Evolutionary conservation across 164 flowering plant genomes (phyloP).

Genomic region (Platanus orientalis): DNA sequence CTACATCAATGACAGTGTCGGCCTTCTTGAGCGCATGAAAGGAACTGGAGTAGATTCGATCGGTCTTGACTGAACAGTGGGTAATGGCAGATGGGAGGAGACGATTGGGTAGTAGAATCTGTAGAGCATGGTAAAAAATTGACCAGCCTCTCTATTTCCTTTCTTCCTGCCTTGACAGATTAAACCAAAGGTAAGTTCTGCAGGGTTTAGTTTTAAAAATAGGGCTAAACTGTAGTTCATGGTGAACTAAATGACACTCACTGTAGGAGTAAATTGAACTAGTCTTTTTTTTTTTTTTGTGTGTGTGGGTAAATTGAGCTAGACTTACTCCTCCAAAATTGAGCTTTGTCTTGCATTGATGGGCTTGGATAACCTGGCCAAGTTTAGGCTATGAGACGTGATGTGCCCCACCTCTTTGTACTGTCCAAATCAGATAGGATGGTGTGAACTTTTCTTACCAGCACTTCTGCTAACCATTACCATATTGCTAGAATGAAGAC

Average conservation of each 20-base stretch:
- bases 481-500: neutral
- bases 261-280: too few relatives aligned
- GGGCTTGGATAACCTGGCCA: too few relatives aligned
- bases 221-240: neutral
- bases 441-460: too few relatives aligned
- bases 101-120: constrained; percentile 63
- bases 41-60: constrained; percentile 93
- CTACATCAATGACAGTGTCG: constrained; percentile 96
- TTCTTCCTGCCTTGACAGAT: constrained; percentile 72
- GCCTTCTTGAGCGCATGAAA: constrained; percentile 94
- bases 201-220: neutral
- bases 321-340: too few relatives aligned
- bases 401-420: too few relatives aligned
- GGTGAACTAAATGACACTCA: too few relatives aligned
- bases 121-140: constrained; percentile 92
- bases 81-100: constrained; percentile 93
- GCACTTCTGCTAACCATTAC: neutral
- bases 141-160: constrained; percentile 86
- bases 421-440: too few relatives aligned
- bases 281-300: too few relatives aligned
- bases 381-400: too few relatives aligned
- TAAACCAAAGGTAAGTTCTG: constrained; percentile 67
- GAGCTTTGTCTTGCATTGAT: too few relatives aligned
- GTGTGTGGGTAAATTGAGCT: too few relatives aligned
- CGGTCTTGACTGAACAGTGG: constrained; percentile 98